Base-by-base conservation (phyloP, 306 rosid genomes). In the Cicer yamashitae region DNA sequence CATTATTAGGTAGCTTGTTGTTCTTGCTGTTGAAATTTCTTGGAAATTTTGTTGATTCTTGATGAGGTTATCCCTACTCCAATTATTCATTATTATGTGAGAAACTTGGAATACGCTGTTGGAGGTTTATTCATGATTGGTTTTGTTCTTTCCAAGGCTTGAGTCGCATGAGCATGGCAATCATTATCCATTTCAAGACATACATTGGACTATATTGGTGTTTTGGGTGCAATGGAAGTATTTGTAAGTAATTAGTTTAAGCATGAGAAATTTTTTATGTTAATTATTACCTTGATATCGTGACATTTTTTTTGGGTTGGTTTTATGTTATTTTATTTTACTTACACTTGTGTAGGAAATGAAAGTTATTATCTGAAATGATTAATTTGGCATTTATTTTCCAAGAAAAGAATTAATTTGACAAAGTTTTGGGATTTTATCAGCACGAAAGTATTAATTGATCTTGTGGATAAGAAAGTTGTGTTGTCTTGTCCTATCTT, bases 1-100 rank as follows among this genome's bases (percentile, higher is more conserved):
- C 17, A 46, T 75, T 70, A 40, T 56, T 71, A 37, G 39, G 67
- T 56, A 14, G 63, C 72, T 41, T 44, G 73, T 47, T 70, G 39
- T n/a, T 30, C 22, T 66, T 46, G 70, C 15, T 56, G 30, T 60
- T 70, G 4, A 38, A 70, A 62, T 63, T 69, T 60, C 14, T 20
- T 39, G 70, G 17, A 47, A 40, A 39, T 46, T 67, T 64, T 70
- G 56, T 58, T 34, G 9, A 53, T 74, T 37, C 60, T 41, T 2
- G 2, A 14, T 7, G 17, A 47, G 65, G 13, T 67, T 59, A 40
- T 73, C 30, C 61, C 17, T 51, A 41, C 52, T 47, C 59, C 50
- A 22, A 50, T 40, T 62, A 22, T 53, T 67, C 47, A 54, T 60
- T 56, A 18, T 40, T 15, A 20, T 17, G 41, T 20, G 44, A 30